A percentile compares a stretch with the other conserved stretches of the same genome.
phyloP scores from a whole-genome alignment of 345 rosid species.

The Acer campestre region DNA sequence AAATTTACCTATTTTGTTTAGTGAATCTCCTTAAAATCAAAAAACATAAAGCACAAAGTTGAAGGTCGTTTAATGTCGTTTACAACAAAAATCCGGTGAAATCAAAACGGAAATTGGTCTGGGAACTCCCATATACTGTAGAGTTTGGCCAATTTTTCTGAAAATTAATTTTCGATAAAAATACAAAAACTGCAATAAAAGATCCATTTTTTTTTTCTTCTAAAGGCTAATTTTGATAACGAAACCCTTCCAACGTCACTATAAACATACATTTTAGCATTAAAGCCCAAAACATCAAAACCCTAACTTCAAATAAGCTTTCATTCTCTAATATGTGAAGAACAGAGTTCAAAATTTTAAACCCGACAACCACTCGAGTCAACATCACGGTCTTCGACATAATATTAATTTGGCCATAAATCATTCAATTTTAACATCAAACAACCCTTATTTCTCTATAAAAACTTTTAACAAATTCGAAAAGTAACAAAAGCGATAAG shows the following conservation, averaged over 20 bases:
- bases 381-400: not conserved
- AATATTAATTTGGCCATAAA: not conserved
- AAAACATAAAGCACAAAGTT: no score
- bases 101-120: no score
- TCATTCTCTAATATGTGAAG: not conserved
- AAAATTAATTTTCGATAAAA: not conserved
- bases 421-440: not conserved
- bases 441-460: not conserved
- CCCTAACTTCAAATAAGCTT: constrained; percentile 1
- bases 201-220: not conserved
- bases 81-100: no score
- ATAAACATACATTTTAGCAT: not conserved
- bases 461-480: not conserved
- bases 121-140: no score
- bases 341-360: not conserved
- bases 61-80: no score
- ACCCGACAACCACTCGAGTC: not conserved
- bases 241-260: not conserved
- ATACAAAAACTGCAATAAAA: not conserved
- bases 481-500: not conserved
- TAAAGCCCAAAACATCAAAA: not conserved
- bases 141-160: not conserved
- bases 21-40: no score
- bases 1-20: no score
- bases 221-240: not conserved